These are phyloP conservation scores for Bothriochloa decipiens DNA, from an alignment of 176 grass and related monocot genomes.

Conservation along the genomic window DNA sequence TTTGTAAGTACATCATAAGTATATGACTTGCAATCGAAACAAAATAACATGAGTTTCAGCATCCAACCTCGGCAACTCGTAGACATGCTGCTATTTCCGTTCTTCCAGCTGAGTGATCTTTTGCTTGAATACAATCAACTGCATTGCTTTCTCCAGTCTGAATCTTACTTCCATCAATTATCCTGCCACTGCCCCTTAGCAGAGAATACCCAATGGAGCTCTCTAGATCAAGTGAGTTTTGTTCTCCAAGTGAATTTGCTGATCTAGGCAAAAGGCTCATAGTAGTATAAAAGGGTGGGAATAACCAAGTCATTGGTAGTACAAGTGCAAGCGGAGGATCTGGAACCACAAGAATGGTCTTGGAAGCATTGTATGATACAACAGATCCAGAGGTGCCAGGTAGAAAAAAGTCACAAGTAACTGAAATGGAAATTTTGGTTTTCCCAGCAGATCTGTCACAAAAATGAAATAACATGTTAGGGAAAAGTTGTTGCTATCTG, in stretches of 20 bases:
- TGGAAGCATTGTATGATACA: constrained; percentile 72
- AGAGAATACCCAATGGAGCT: constrained; percentile 67
- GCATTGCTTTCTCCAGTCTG: constrained; percentile 73
- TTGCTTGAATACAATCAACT: constrained; percentile 84
- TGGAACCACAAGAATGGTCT: constrained; percentile 75
- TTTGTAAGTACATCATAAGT: not conserved
- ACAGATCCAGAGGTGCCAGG: constrained; percentile 59
- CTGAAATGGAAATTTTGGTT: constrained; percentile 72
- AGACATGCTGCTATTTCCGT: constrained; percentile 91
- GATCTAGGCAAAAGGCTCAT: constrained; percentile 69
- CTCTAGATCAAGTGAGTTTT: constrained; percentile 44
- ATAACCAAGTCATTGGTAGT: constrained; percentile 80
- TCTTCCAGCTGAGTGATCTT: constrained; percentile 81
- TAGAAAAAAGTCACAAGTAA: constrained; percentile 81
- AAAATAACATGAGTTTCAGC: constrained; percentile 41
- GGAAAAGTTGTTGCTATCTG: constrained; percentile 24
- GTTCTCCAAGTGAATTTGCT: constrained; percentile 46
- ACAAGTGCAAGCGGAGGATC: constrained; percentile 86
- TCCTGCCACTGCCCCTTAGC: constrained; percentile 56
- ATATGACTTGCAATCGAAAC: constrained; percentile 2
- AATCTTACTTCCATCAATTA: constrained; percentile 75
- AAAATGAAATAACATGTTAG: constrained; percentile 39
- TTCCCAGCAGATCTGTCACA: constrained; percentile 80
- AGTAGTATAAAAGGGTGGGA: constrained; percentile 85
- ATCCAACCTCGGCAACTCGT: constrained; percentile 88